Evolutionary conservation across 768 basidiomycete genomes (phyloP).

Genomic region (Trametes elegans): DNA sequence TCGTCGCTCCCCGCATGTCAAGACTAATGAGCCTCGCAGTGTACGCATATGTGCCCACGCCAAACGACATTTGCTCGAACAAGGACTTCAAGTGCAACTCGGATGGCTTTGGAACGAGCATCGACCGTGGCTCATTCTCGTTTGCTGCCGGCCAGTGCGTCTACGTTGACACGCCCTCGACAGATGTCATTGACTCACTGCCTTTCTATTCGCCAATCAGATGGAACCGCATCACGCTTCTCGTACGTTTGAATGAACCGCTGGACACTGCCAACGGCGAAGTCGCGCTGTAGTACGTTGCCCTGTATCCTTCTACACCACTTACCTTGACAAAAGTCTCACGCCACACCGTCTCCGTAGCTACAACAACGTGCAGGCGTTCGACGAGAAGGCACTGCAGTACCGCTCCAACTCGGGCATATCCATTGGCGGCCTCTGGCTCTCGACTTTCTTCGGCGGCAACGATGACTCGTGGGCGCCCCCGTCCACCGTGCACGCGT

Average conservation of each 20-base stretch:
- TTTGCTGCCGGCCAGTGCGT: slow-evolving; percentile 65
- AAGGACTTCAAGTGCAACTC: slow-evolving; percentile 60
- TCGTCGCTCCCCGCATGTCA: too few species aligned
- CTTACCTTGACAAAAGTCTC: neutral
- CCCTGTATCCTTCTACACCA: neutral
- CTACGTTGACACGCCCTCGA: too few species aligned
- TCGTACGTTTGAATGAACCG: slow-evolving; percentile 77
- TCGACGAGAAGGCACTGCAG: slow-evolving; percentile 60
- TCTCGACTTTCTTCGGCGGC: slow-evolving; percentile 88
- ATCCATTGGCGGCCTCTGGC: slow-evolving; percentile 66
- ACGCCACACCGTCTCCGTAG: slow-evolving; percentile 31
- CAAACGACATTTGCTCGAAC: slow-evolving; percentile 57
- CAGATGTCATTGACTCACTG: neutral
- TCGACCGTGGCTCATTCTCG: slow-evolving; percentile 63
- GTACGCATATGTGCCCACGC: slow-evolving; percentile 75
- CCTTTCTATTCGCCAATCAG: neutral
- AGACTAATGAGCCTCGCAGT: too few species aligned
- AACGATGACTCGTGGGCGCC: slow-evolving; percentile 73
- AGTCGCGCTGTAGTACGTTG: slow-evolving; percentile 60
- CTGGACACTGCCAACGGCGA: slow-evolving; percentile 70
- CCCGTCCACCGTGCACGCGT: slow-evolving; percentile 62
- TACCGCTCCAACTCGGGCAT: slow-evolving; percentile 56
- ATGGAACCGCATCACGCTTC: slow-evolving; percentile 70
- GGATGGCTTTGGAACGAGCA: slow-evolving; percentile 71
- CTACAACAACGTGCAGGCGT: slow-evolving; percentile 65